Evolutionary conservation across 2,329 filamentous ascomycete species (phyloP).

Genomic region (Aureobasidium subglaciale): DNA sequence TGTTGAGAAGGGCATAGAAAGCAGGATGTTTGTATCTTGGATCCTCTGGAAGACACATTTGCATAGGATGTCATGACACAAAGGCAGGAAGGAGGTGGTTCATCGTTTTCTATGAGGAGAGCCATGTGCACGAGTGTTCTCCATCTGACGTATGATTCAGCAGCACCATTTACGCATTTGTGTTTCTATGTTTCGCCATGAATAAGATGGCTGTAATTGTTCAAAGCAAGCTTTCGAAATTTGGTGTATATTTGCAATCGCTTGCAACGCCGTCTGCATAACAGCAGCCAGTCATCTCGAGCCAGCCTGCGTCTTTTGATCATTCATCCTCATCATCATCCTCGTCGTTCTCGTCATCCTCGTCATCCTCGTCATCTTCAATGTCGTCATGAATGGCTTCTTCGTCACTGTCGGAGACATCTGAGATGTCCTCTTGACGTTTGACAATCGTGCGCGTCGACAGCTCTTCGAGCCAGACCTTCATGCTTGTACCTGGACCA

Average conservation of each 20-base stretch:
- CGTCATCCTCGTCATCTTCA: background rate
- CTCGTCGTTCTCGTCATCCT: background rate
- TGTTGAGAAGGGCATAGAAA: background rate
- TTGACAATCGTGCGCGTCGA: background rate
- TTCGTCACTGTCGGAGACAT: background rate
- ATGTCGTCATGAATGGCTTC: background rate
- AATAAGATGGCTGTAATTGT: too few relatives aligned
- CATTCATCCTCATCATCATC: background rate
- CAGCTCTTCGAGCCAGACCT: background rate
- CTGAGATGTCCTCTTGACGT: background rate
- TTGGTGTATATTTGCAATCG: too few relatives aligned
- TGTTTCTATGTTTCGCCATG: too few relatives aligned
- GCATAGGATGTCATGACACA: too few relatives aligned
- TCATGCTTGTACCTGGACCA: constrained; percentile 6
- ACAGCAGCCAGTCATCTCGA: background rate
- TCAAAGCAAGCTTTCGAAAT: too few relatives aligned
- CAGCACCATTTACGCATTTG: too few relatives aligned
- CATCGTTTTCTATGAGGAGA: too few relatives aligned
- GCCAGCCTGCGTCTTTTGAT: background rate
- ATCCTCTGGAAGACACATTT: too few relatives aligned
- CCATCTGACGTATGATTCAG: too few relatives aligned
- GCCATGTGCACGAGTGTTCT: too few relatives aligned
- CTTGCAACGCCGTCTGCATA: background rate
- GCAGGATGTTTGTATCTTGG: too few relatives aligned
- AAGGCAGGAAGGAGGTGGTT: too few relatives aligned